Percentiles rank a stretch among this genome's conserved stretches.
Evolutionary conservation across 192 early-diverging fungal genomes (phyloP).

Genomic region (Spizellomyces punctatus): DNA sequence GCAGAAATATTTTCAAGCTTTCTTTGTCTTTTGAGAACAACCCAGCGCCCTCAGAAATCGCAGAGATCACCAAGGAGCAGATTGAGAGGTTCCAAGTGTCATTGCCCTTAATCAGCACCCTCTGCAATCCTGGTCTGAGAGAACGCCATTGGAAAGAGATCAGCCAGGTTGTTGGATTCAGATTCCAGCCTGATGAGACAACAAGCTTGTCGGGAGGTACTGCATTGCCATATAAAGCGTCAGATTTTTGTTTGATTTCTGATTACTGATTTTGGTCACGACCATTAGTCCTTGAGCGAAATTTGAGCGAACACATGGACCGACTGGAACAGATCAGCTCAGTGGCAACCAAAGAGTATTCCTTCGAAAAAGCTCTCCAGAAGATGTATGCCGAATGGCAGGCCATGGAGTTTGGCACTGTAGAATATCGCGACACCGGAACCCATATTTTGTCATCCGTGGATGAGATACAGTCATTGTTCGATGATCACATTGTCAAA

Average conservation of each 20-base stretch:
- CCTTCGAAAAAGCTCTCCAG: conserved; percentile 66
- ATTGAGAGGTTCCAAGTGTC: conserved; percentile 63
- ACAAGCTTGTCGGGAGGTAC: conserved; percentile 44
- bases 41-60: conserved; percentile 51
- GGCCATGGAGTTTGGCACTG: conserved; percentile 51
- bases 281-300: conserved; percentile 52
- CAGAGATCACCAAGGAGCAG: conserved; percentile 63
- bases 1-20: conserved; percentile 61
- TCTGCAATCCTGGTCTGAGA: conserved; percentile 63
- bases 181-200: conserved; percentile 64
- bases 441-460: conserved; percentile 56
- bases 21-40: conserved; percentile 44
- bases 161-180: conserved; percentile 58
- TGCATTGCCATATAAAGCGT: not conserved
- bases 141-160: conserved; percentile 66
- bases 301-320: conserved; percentile 55
- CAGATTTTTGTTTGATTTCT: not conserved
- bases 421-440: conserved; percentile 64
- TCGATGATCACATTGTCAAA: conserved; percentile 69
- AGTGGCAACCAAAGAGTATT: conserved; percentile 63
- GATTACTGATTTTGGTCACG: not conserved
- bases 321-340: conserved; percentile 54
- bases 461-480: conserved; percentile 62
- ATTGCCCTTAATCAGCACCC: conserved; percentile 55
- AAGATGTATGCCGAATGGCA: conserved; percentile 69